Conservation (phyloP, 192 early-diverging fungal species). For the Coemansia sp. region DNA sequence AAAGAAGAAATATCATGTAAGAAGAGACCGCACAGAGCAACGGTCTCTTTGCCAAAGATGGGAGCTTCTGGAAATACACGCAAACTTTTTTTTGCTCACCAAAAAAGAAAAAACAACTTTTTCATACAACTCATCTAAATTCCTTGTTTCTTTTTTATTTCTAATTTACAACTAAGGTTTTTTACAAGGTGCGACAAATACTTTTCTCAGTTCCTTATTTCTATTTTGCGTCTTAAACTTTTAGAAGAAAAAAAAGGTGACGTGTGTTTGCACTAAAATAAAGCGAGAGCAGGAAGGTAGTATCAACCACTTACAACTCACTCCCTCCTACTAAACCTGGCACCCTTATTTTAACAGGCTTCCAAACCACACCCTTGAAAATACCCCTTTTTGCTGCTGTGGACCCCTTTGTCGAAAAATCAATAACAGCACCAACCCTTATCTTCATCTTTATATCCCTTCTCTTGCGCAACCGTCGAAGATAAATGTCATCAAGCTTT, state of each 20-base stretch:
- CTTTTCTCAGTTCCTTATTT: too few species aligned
- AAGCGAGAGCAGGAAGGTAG: not conserved
- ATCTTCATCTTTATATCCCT: not conserved
- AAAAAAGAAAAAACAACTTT: constrained; percentile 1
- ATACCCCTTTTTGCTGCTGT: not conserved
- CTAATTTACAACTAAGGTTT: not conserved
- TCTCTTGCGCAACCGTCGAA: not conserved
- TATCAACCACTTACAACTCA: not conserved
- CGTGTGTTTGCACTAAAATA: not conserved
- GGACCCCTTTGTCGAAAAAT: not conserved
- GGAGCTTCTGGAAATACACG: not conserved
- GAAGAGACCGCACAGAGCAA: not conserved
- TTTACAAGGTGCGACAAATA: not conserved
- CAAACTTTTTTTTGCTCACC: constrained; percentile 1
- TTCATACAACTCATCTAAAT: not conserved
- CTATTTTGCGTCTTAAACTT: not conserved
- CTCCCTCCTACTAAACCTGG: not conserved
- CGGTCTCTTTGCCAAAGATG: not conserved
- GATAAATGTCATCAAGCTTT: not conserved
- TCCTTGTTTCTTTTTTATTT: constrained; percentile 1
- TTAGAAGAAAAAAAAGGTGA: not conserved
- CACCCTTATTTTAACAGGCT: not conserved
- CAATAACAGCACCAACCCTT: not conserved
- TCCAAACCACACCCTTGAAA: not conserved
- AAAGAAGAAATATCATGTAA: not conserved